Evolutionary conservation across 192 early-diverging fungal genomes (phyloP), one percentile per base, ranked within the genome.

Genomic region (Spinellus fusiger): DNA sequence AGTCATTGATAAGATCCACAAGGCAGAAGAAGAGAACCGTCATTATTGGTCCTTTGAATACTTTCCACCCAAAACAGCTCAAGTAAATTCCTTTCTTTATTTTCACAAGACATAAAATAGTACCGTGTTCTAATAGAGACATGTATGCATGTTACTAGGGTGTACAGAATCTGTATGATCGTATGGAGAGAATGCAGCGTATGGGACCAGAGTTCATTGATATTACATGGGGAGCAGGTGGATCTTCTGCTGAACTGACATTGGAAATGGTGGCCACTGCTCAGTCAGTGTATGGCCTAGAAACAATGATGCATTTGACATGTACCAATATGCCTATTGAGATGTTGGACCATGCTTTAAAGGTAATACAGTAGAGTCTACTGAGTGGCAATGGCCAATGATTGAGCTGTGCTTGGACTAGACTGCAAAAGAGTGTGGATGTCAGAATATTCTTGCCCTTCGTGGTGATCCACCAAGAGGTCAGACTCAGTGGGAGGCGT

Each of bases 41-140:
- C 62, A 70, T 53, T 84, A 68, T 67, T 92, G 84, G 74, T 96
- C 94, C 29, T 93, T 99, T 62, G 97, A 99, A 77, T 99, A 90
- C 77, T 99, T 98, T 64, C 95, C 97, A 31, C 97, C 97, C 47
- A 99, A 95, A 75, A 99, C 97, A n/a, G 84, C 88, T 49, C 80
- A 85, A 75, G 81, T 79, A 77, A 65, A 33, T 6, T 18, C 18
- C 12, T 20, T 35, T 58, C n/a, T 44, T 29, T 54, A 35, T 26
- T 27, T 5, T 15, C 6, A 7, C 15, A 12, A n/a, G n/a, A n/a
- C n/a, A n/a, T n/a, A 37, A 37, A 37, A 37, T 37, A 37, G 13
- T 37, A 37, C 5, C 18, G 18, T n/a, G 15, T 29, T 54, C 28
- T 27, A 26, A 46, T 49, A 29, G 49, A 32, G n/a, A 54, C 33